Evolutionary conservation across 495 filamentous ascomycete genomes (phyloP), one percentile per base, ranked within the genome.

Genomic region (Neurospora hispaniola): DNA sequence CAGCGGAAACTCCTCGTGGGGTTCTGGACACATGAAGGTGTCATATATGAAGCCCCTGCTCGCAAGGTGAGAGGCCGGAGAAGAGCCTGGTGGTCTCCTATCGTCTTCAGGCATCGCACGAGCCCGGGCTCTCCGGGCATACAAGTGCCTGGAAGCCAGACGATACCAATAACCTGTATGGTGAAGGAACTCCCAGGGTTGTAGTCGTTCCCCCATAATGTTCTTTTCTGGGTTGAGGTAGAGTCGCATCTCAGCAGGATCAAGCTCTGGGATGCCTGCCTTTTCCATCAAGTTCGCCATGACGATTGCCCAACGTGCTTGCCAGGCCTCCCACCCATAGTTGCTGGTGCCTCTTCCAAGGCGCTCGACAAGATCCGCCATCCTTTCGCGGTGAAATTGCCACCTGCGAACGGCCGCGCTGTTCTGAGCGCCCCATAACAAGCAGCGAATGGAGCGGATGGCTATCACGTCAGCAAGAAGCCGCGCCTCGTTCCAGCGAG

Each of bases 291-390:
- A 81, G 73, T 94, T 85, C 2, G 91, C 91, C 93, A 97, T 95
- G 5, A 93, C 84, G 72, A 86, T 88, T 20, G 90, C 89, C 93
- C 93, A 97, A 71, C 90, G 86, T 27, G 93, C 88, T 79, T 95
- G 90, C 93, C 93, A 97, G 3, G 93, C 92, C 76, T 93, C 88
- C 92, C 92, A 97, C 9, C 91, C 91, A 80, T 95, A 96, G 73
- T 91, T 93, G 42, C 86, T 86, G 16, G 93, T 90, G 5, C 94
- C 94, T 71, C 92, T 92, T 1, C 93, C 94, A 72, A 91, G 89
- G 35, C 92, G 88, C 74, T 97, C 92, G 16, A 97, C 81, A 31
- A 98, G 85, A 76, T 91, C 91, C 46, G 86, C 84, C 73, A 93
- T 89, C 74, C 89, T 89, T 43, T 87, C 84, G 71, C 89, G 87